Evolutionary conservation across 208 protist species (phyloP).

Genomic region (Endotrypanum monterogeii): DNA sequence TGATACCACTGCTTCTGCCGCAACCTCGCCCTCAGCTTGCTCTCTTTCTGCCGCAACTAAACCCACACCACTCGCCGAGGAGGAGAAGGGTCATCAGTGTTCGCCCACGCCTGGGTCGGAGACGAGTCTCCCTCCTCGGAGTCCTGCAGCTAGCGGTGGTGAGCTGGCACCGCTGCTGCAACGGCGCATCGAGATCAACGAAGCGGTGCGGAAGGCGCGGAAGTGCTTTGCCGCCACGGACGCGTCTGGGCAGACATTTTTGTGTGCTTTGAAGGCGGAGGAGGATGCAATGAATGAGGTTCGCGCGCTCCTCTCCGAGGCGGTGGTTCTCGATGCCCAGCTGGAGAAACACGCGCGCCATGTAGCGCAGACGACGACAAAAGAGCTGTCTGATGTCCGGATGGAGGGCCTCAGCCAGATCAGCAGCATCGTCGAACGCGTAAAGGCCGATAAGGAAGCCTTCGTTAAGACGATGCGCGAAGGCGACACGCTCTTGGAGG

Average conservation of each 20-base stretch:
- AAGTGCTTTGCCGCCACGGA: constrained; percentile 42
- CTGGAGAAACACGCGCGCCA: constrained; percentile 35
- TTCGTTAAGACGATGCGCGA: constrained; percentile 46
- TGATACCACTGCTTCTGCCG: background rate
- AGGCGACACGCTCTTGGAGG: constrained; percentile 48
- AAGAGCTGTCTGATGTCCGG: constrained; percentile 45
- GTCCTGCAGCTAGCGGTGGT: background rate
- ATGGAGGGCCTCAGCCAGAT: constrained; percentile 51
- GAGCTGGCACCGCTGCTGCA: constrained; percentile 32
- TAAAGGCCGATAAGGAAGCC: constrained; percentile 36
- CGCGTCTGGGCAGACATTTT: constrained; percentile 28
- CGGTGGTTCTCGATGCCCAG: constrained; percentile 26
- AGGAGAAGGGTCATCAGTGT: background rate
- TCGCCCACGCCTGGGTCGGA: background rate
- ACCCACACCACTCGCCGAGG: background rate
- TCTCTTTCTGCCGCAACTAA: background rate
- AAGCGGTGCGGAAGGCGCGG: constrained; percentile 36
- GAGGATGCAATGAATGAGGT: constrained; percentile 24
- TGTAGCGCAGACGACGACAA: constrained; percentile 37
- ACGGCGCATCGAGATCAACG: constrained; percentile 38
- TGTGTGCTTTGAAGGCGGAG: constrained; percentile 36
- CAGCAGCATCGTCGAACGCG: constrained; percentile 23
- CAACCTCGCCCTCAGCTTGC: background rate
- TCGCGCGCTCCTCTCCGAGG: constrained; percentile 31
- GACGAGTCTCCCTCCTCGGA: background rate